A percentile compares a stretch with the other conserved stretches of the same genome.
phyloP scores from a whole-genome alignment of 805 yeast species.

The Metschnikowia reukaufii region DNA sequence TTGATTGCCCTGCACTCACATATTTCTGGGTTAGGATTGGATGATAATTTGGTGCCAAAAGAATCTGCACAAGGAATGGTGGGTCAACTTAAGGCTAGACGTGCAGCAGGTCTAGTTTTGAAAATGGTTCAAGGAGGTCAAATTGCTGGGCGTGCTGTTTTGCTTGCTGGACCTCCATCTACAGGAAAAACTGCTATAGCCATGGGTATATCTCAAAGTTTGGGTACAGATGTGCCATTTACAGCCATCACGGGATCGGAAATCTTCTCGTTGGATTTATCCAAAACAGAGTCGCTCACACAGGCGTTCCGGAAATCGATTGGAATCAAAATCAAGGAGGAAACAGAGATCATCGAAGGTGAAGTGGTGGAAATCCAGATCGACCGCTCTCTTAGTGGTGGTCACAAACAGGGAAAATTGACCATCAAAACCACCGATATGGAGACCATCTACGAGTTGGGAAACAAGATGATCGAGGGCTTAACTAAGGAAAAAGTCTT shows the following conservation, averaged over 20 bases:
- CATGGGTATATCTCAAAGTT: slow-evolving; percentile 79
- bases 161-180: slow-evolving; percentile 97
- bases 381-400: slow-evolving; percentile 92
- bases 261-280: slow-evolving; percentile 84
- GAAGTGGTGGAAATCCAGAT: slow-evolving; percentile 97
- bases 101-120: slow-evolving; percentile 91
- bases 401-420: slow-evolving; percentile 96
- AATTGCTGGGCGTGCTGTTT: slow-evolving; percentile 94
- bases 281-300: slow-evolving; percentile 93
- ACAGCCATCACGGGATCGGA: slow-evolving; percentile 95
- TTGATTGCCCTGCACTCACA: slow-evolving; percentile 98
- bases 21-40: slow-evolving; percentile 94
- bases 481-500: slow-evolving; percentile 91
- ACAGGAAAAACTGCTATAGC: slow-evolving; percentile 99
- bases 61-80: slow-evolving; percentile 90
- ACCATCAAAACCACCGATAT: slow-evolving; percentile 97
- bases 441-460: slow-evolving; percentile 97
- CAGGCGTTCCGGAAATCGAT: slow-evolving; percentile 96
- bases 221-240: slow-evolving; percentile 84
- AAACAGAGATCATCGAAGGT: slow-evolving; percentile 96
- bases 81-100: slow-evolving; percentile 92
- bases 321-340: slow-evolving; percentile 94
- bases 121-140: slow-evolving; percentile 92
- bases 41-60: slow-evolving; percentile 82
- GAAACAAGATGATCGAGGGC: slow-evolving; percentile 91